Evolutionary conservation across 2,329 filamentous ascomycete genomes (phyloP).

Genomic region (Triangularia setosa): DNA sequence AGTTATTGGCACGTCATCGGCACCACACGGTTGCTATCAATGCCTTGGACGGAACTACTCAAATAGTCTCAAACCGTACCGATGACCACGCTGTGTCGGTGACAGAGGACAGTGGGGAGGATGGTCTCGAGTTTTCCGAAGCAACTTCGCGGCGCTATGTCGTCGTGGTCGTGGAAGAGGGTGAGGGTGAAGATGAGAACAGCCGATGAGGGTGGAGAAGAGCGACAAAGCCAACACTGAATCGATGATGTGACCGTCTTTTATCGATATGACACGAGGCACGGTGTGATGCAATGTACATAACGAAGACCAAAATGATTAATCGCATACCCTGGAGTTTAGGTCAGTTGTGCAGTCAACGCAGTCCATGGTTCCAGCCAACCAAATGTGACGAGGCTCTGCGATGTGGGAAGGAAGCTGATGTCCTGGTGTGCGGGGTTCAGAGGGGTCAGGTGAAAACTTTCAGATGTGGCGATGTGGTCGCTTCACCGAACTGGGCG

Average conservation of each 20-base stretch:
- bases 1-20: constrained; percentile 20
- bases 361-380: not conserved
- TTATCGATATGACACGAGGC: not conserved
- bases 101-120: constrained; percentile 17
- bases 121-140: constrained; percentile 14
- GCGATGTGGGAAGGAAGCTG: not conserved
- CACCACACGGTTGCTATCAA: constrained; percentile 27
- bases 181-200: constrained; percentile 15
- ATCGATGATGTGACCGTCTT: not conserved
- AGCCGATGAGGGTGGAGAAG: not conserved
- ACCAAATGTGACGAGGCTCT: not conserved
- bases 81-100: constrained; percentile 22
- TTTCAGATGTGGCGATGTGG: not conserved
- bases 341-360: not conserved
- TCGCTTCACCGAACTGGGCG: not conserved
- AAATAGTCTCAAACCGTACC: constrained; percentile 14
- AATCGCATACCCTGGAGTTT: not conserved
- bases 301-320: not conserved
- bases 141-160: constrained; percentile 18
- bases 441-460: not conserved
- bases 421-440: not conserved
- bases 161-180: constrained; percentile 19
- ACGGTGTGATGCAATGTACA: not conserved
- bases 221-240: not conserved
- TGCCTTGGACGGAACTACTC: constrained; percentile 22